Evolutionary conservation across 495 filamentous ascomycete genomes (phyloP), one percentile per base, ranked within the genome.

Genomic region (Pseudomonodictys pantanalensis): DNA sequence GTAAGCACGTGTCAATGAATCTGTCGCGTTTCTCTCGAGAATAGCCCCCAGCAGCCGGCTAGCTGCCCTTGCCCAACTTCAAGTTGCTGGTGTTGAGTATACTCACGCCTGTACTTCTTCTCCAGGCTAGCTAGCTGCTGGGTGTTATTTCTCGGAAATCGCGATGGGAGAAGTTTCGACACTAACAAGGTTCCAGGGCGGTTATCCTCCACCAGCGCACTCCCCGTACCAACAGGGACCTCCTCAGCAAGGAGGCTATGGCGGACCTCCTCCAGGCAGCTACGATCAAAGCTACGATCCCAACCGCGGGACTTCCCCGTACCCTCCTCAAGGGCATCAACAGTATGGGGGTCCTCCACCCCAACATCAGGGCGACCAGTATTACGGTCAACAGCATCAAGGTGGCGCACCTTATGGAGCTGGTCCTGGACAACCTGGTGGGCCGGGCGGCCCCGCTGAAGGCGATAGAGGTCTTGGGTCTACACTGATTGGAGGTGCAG

Each of bases 381-480:
- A 15, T 25, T 60, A 58, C 29, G 38, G 38, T n/a, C n/a, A n/a
- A 41, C 55, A 65, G 47, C 58, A 66, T 20, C 68, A 68, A 18
- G 56, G 23, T 10, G n/a, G 50, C 32, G 43, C 20, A 17, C 11
- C 15, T 20, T 42, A 58, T 26, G 22, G 60, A 20, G 45, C 39
- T 15, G 35, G 62, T 26, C 62, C 49, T 7, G 54, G 56, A 12
- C 33, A 43, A 29, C 67, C 63, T 23, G 68, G 65, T 3, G 52
- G 18, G 63, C 62, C 63, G n/a, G 65, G 60, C 43, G 48, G 43
- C 42, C 62, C 75, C 58, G 53, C 64, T 29, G 78, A 77, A 41
- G 81, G 79, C 47, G 78, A 81, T 41, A 67, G 73, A 26, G 81
- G 81, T 5, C 72, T 84, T 23, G 78, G 81, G 17, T 73, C 81